Conservation (phyloP, 78 protist species). For the Goniomonas avonlea region DNA sequence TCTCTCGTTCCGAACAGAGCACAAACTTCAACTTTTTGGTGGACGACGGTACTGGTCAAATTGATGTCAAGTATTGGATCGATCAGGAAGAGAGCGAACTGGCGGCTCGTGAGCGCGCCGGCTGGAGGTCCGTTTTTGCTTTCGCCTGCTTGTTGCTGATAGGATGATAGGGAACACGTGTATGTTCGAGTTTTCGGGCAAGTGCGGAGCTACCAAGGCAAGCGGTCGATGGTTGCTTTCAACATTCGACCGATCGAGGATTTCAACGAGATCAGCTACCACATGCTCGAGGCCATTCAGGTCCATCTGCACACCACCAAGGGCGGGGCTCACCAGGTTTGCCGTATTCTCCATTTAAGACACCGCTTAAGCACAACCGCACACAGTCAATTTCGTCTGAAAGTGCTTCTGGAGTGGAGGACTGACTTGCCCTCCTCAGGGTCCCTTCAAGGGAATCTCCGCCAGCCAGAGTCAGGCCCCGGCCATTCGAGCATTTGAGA, state of each 20-base stretch:
- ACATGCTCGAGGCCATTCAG: background rate
- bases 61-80: background rate
- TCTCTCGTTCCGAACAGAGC: background rate
- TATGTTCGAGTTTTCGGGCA: background rate
- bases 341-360: too few species aligned
- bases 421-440: too few species aligned
- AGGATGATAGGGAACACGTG: background rate
- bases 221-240: background rate
- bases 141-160: background rate
- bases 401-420: too few species aligned
- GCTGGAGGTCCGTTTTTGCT: background rate
- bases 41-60: conserved; percentile 7
- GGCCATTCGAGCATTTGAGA: too few species aligned
- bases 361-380: too few species aligned
- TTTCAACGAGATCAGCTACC: conserved; percentile 18
- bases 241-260: background rate
- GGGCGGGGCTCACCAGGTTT: too few species aligned
- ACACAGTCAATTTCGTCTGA: too few species aligned
- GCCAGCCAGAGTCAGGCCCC: too few species aligned
- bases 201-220: background rate
- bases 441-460: too few species aligned
- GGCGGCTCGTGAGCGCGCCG: background rate
- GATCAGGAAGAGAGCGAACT: conserved; percentile 19
- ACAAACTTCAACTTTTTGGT: background rate
- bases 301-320: background rate